These are phyloP conservation scores for Thecaphora frezii DNA, from an alignment of 1,284 basidiomycete genomes.

Conservation along the genomic window DNA sequence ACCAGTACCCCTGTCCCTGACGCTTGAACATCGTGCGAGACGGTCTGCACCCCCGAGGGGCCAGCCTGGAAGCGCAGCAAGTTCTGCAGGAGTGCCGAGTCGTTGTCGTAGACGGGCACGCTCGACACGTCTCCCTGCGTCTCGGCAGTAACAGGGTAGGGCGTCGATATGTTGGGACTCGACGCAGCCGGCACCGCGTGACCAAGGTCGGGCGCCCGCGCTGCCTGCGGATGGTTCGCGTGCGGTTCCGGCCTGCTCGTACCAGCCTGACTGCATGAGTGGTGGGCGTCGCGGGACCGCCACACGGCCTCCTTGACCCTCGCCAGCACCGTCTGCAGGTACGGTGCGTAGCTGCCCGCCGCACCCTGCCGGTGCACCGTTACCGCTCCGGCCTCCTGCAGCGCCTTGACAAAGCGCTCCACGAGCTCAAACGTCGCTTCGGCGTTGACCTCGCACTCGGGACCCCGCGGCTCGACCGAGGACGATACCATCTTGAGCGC, in stretches of 20 bases:
- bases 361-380: conserved; percentile 33
- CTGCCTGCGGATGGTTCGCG: too few relatives aligned
- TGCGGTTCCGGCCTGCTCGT: too few relatives aligned
- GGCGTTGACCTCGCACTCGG: conserved; percentile 26
- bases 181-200: too few relatives aligned
- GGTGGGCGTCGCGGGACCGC: too few relatives aligned
- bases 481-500: conserved; percentile 26
- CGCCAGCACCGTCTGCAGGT: conserved; percentile 27
- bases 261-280: too few relatives aligned
- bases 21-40: background rate
- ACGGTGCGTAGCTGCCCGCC: conserved; percentile 37
- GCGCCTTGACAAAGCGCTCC: conserved; percentile 26
- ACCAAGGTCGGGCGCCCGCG: too few relatives aligned
- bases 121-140: too few relatives aligned
- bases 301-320: conserved; percentile 14
- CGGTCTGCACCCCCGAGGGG: conserved; percentile 29
- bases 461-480: conserved; percentile 6
- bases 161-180: too few relatives aligned
- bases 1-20: background rate
- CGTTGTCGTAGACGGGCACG: background rate
- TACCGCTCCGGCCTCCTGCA: conserved; percentile 34
- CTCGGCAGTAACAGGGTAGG: too few relatives aligned
- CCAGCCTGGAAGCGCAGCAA: conserved; percentile 39
- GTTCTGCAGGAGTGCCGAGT: conserved; percentile 8
- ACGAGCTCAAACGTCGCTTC: conserved; percentile 39